Evolutionary conservation across 2,329 filamentous ascomycete species (phyloP), one percentile per base, ranked within the genome.

Genomic region (Exophiala mesophila): DNA sequence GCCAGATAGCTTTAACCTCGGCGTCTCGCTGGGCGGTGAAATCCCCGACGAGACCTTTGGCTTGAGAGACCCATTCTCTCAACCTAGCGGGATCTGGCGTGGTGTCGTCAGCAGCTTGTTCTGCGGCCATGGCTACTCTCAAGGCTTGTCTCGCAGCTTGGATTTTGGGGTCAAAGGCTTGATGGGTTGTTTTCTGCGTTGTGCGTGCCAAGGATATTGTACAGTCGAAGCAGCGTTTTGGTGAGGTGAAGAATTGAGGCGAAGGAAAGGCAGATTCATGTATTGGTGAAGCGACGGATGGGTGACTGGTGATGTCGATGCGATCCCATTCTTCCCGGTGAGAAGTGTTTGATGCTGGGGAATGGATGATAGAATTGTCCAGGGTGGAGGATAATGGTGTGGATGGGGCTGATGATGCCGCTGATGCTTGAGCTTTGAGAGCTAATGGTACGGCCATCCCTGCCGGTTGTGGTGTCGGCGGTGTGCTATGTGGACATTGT

Each of bases 381-480:
- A 5, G 26, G 17, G 17, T 28, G 8, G 8, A n/a, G 24, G 8
- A n/a, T 28, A n/a, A 8, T 8, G 8, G 24, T 8, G 8, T n/a
- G 24, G 24, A 28, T 8, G 8, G 24, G 24, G 8, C 8, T 8
- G n/a, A n/a, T 8, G 8, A 8, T 8, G 8, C 8, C 8, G 8
- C 8, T 8, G n/a, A 28, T 8, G n/a, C n/a, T 8, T 28, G 8
- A n/a, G n/a, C n/a, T n/a, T 28, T 8, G 24, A 28, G n/a, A 8
- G 24, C 24, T 8, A 28, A n/a, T 28, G 24, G 24, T 28, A 8
- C 24, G 24, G n/a, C 8, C 8, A n/a, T n/a, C n/a, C n/a, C n/a
- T 13, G 39, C 44, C 6, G 44, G 44, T 20, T 39, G 44, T 13
- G 44, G 44, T 8, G 44, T 47, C 19, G 44, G 44, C 3, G 44